phyloP scores from a whole-genome alignment of 257 asterid genomes.

The Hygrophila difformis region DNA sequence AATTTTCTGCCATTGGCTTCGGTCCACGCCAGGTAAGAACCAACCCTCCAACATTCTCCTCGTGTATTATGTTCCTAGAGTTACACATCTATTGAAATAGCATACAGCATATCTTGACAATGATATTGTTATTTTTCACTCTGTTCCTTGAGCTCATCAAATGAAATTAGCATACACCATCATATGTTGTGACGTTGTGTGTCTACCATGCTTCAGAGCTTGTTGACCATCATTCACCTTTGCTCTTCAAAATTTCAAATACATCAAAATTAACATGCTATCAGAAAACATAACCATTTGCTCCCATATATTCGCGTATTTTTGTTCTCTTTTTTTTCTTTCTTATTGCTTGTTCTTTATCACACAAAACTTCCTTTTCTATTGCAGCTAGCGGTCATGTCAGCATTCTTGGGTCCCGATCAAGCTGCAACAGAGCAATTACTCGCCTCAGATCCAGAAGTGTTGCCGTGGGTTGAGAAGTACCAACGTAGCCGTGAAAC shows the following conservation, averaged over 20 bases:
- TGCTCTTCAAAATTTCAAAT: no score
- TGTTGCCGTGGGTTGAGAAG: conserved; percentile 82
- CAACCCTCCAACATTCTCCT: neutral
- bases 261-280: no score
- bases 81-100: no score
- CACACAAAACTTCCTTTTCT: neutral
- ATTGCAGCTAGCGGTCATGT: conserved; percentile 84
- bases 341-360: neutral
- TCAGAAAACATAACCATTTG: no score
- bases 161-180: no score
- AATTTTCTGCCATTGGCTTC: conserved; percentile 60
- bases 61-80: no score
- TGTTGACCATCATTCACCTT: no score
- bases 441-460: conserved; percentile 77
- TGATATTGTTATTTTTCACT: no score
- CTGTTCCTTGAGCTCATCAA: no score
- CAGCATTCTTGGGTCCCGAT: conserved; percentile 90
- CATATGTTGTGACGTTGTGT: no score
- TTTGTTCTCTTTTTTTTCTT: neutral
- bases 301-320: neutral
- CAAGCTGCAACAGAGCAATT: conserved; percentile 72
- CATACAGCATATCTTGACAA: no score
- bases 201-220: no score
- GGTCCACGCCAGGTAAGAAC: conserved; percentile 86
- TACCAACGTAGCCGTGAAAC: conserved; percentile 97